Base-by-base conservation (phyloP, 768 basidiomycete genomes). In the Russula sp. region DNA sequence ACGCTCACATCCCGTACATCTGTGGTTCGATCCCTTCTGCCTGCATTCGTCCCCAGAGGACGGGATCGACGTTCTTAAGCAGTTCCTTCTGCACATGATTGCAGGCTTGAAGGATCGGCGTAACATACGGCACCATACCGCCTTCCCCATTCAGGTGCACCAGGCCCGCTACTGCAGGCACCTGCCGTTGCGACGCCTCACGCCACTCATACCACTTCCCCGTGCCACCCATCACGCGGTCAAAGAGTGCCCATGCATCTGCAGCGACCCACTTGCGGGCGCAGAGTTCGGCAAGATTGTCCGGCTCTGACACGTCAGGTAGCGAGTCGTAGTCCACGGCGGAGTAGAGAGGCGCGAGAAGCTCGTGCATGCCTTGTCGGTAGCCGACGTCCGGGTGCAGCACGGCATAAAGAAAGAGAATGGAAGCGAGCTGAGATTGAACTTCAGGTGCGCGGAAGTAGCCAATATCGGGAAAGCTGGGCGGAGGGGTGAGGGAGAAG, bases 341-440 rank as follows among this genome's bases (percentile, higher is more conserved):
- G 70, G 90, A 85, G 69, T 91, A 91, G 34, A 98, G 73, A 0
- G 92, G 88, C 4, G 95, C 97, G 22, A 98, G 81, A 9, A 98
- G 76, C 71, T 99, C 97, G 70, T 99, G 97, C 97, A 99, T 98
- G 57, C 97, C 96, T 79, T 99, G 97, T 35, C 97, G 84, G 72
- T 99, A 99, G 22, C 94, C 94, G 22, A 96, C 83, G 45, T 87
- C 80, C 1, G 91, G 85, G 71, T 95, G 85, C 71, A 84, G 82
- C 45, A 84, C 79, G 14, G 89, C 86, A 72, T 89, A 90, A 31
- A 98, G 75, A 73, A 94, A 97, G 10, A 99, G 79, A 20, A 97
- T 85, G 68, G 94, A 90, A 0, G 90, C 91, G 45, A 98, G 77
- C 69, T 88, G 84, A 16, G 79, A 78, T 71, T 96, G 93, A 0